Base-by-base conservation (phyloP, 257 asterid species). In the Capsicum baccatum region DNA sequence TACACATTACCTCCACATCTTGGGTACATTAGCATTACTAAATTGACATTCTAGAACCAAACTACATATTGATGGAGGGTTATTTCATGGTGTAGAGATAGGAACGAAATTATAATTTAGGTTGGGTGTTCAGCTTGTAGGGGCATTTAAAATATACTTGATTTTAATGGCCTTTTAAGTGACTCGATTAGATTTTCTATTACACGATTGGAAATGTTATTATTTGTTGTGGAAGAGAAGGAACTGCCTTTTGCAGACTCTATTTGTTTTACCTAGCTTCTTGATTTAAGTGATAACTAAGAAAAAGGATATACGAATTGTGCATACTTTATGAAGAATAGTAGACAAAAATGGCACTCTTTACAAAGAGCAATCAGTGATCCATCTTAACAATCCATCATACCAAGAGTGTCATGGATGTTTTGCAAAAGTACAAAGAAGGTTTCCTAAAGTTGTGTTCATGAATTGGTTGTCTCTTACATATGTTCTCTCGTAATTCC, bases 11-110 rank as follows among this genome's bases (percentile, higher is more conserved):
- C 33, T 69, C 15, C 79, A 39, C 79, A 9, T 39, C 13, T 42
- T 69, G 79, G 79, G 55, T 69, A 69, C 55, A 42, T 69, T 39
- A 39, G 54, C 52, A 69, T 69, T 39, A 69, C 79, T 69, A 69
- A 69, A 69, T 69, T 39, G 74, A 69, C 79, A 8, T 69, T 55
- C 55, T 69, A 69, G 55, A 69, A 69, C 79, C 15, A 39, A 69
- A 55, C 15, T 11, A 42, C 7, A 3, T 42, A 39, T 69, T 69
- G 79, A 44, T 39, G 54, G 4, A 4, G 55, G 76, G 79, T 16
- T 33, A 69, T 39, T 69, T 69, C 55, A 69, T 5, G 15, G 33
- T 39, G 5, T 63, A 69, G 14, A 69, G 33, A 69, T 39, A 69
- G 33, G 15, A 69, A 39, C 42, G 44, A 69, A 69, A 69, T 16